These are phyloP conservation scores for Microcyclosporella mali DNA, from an alignment of 2,329 filamentous ascomycete species.

Conservation along the genomic window DNA sequence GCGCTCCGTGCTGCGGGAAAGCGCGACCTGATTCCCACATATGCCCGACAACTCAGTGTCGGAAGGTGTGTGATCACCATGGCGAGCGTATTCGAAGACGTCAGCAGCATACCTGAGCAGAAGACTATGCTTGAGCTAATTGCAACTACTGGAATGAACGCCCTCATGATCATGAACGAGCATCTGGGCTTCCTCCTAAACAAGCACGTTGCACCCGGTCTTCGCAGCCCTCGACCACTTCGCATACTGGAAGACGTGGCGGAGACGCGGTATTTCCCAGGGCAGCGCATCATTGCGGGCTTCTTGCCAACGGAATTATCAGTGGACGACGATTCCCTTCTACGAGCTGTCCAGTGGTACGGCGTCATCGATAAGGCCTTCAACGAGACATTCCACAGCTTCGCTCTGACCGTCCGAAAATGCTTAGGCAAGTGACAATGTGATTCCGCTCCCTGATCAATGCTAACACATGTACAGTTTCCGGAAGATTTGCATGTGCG, in stretches of 20 bases:
- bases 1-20: constrained; percentile 67
- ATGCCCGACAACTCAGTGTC: constrained; percentile 69
- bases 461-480: constrained; percentile 28
- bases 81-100: constrained; percentile 67
- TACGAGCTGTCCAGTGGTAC: constrained; percentile 81
- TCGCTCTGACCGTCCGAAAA: constrained; percentile 70
- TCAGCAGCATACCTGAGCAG: constrained; percentile 61
- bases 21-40: constrained; percentile 75
- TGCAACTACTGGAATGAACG: constrained; percentile 65
- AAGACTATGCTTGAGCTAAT: constrained; percentile 67
- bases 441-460: neutral
- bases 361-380: constrained; percentile 66
- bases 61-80: constrained; percentile 64
- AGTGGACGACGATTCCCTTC: constrained; percentile 62
- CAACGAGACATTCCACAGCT: constrained; percentile 61
- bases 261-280: constrained; percentile 41
- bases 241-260: constrained; percentile 49
- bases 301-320: constrained; percentile 58
- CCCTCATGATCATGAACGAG: constrained; percentile 64
- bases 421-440: constrained; percentile 64
- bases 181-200: constrained; percentile 45
- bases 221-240: constrained; percentile 17
- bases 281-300: constrained; percentile 61
- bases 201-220: constrained; percentile 13
- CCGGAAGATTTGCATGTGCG: constrained; percentile 50